Evolutionary conservation across 129 eudicot genomes (phyloP), one percentile per base, ranked within the genome.

Genomic region (Sambucus nigra): DNA sequence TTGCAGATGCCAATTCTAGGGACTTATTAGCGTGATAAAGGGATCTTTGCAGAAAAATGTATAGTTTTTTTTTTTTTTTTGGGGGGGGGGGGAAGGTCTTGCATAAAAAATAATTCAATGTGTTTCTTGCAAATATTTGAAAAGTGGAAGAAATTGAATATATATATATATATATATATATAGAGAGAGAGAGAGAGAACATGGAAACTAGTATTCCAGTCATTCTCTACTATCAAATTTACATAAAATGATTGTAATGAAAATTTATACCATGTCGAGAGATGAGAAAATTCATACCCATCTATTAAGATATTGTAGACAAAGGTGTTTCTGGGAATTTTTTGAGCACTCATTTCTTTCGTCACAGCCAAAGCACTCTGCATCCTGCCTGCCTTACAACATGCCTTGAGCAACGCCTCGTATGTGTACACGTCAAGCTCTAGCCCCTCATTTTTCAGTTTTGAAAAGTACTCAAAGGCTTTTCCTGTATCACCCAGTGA

Each of bases 331-430:
- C 89, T 77, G 2, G 94, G 87, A 49, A 92, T 77, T 15, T 79
- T 80, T 48, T 66, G 71, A 25, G 77, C 63, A 49, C 73, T 83
- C 99, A 92, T 92, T 70, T 82, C 96, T 75, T 87, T 92, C 10
- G 95, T 91, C 49, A 91, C 99, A n/a, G 91, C 95, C 63, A 91
- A 73, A 70, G 99, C 99, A 75, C 95, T 91, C 70, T 92, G 99
- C 96, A 92, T 92, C 74, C 99, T 82, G 58, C 99, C 99, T 22
- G 99, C 66, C 72, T 92, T 92, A 65, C 99, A 92, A 53, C 96
- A 92, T 17, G 96, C 96, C 68, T 92, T 92, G 61, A 92, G 96
- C 31, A 92, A 65, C 28, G 96, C 96, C 81, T 92, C 94, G 9
- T 86, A 92, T 0, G 82, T 75, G 73, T 63, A 92, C 38, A 82